These are phyloP conservation scores for Raffaelea arxii DNA, from an alignment of 2,329 filamentous ascomycete species.

Conservation along the genomic window DNA sequence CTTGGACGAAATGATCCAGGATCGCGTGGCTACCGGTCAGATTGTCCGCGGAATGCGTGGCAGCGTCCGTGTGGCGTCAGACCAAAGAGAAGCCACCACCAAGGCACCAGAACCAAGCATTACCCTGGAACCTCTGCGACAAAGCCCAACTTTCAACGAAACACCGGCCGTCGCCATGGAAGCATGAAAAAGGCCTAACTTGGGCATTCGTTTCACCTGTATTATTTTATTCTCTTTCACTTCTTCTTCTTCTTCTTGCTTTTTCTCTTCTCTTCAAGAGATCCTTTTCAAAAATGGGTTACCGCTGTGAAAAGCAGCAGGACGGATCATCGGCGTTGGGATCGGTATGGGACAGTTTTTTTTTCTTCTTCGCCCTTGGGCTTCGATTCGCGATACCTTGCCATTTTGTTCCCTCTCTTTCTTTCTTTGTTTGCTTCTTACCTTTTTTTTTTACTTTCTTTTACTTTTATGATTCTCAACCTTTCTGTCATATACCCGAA, in stretches of 20 bases:
- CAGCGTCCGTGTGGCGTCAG: slow-evolving; percentile 50
- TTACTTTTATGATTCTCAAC: too few species aligned
- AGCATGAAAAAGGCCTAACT: slow-evolving; percentile 10
- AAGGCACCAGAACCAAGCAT: slow-evolving; percentile 3
- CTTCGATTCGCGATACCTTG: too few species aligned
- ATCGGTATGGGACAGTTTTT: not conserved
- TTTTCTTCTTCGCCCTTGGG: slow-evolving; percentile 14
- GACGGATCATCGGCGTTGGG: not conserved
- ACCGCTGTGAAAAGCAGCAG: too few species aligned
- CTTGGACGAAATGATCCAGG: slow-evolving; percentile 93
- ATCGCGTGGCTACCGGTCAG: slow-evolving; percentile 69
- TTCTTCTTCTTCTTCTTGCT: not conserved
- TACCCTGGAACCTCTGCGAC: slow-evolving; percentile 14
- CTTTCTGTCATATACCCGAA: too few species aligned
- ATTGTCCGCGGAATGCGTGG: slow-evolving; percentile 57
- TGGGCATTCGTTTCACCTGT: not conserved
- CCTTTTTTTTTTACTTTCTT: not conserved
- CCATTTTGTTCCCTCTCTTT: not conserved
- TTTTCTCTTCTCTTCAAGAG: slow-evolving; percentile 5
- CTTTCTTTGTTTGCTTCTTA: not conserved
- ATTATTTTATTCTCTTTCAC: not conserved
- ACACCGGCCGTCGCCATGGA: slow-evolving; percentile 19
- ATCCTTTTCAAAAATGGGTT: too few species aligned
- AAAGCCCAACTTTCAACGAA: slow-evolving; percentile 17
- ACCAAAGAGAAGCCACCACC: slow-evolving; percentile 26